phyloP scores from a whole-genome alignment of 768 basidiomycete species.

The Mycena vitilis region DNA sequence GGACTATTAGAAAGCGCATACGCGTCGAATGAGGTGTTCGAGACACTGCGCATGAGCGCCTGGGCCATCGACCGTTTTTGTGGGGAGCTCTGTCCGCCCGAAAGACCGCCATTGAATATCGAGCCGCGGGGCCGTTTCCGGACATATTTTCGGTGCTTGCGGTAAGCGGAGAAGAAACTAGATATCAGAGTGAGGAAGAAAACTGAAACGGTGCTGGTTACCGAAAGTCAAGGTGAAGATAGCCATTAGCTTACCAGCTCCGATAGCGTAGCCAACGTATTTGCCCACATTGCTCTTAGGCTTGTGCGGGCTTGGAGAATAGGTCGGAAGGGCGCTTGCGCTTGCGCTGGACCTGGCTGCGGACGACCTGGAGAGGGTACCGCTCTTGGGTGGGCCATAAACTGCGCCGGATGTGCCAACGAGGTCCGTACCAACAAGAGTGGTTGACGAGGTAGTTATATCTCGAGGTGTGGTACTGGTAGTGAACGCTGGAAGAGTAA shows the following conservation, averaged over 20 bases:
- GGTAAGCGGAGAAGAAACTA: constrained; percentile 35
- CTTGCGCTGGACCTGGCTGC: constrained; percentile 24
- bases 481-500: neutral
- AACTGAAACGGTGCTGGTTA: constrained; percentile 14
- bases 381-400: constrained; percentile 14
- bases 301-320: constrained; percentile 23
- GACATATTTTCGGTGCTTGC: constrained; percentile 35
- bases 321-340: constrained; percentile 21
- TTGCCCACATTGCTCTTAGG: constrained; percentile 30
- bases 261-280: constrained; percentile 34
- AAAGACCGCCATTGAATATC: constrained; percentile 30
- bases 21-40: constrained; percentile 35
- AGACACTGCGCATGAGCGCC: constrained; percentile 34
- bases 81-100: constrained; percentile 24
- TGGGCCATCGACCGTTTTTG: constrained; percentile 34
- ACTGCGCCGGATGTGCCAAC: neutral
- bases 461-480: neutral
- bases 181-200: constrained; percentile 35
- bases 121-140: constrained; percentile 32
- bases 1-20: constrained; percentile 30
- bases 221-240: neutral
- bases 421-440: neutral
- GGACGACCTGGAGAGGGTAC: constrained; percentile 24
- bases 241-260: constrained; percentile 25
- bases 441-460: constrained; percentile 8